Evolutionary conservation across 257 asterid species (phyloP).

Genomic region (Solanum rostratum): DNA sequence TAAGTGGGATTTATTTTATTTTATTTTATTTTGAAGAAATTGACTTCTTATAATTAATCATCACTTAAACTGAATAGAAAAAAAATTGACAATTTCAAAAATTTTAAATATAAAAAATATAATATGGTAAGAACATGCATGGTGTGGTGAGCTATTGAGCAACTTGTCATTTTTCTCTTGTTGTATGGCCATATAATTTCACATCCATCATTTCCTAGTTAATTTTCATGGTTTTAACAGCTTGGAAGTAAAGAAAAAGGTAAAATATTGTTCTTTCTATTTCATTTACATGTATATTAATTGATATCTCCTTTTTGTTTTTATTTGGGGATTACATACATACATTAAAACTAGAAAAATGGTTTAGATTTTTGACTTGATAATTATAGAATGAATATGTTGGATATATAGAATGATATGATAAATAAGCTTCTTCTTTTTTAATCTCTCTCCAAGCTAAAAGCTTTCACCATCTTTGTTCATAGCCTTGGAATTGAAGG

Average conservation of each 20-base stretch:
- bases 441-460: too few species aligned
- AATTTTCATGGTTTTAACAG: not conserved
- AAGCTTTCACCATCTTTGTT: too few species aligned
- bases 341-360: too few species aligned
- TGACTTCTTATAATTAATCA: too few species aligned
- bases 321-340: not conserved
- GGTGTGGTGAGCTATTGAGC: not conserved
- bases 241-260: not conserved
- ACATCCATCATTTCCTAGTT: not conserved
- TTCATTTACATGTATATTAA: not conserved
- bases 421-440: too few species aligned
- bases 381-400: not conserved
- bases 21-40: too few species aligned
- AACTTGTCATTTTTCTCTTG: too few species aligned
- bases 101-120: too few species aligned
- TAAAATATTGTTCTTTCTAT: too few species aligned
- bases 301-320: too few species aligned
- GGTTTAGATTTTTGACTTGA: not conserved
- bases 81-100: not conserved
- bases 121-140: not conserved
- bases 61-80: not conserved
- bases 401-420: not conserved
- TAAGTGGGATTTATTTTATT: not conserved
- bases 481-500: too few species aligned
- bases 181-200: too few species aligned